Conservation (phyloP, 2,329 filamentous ascomycete genomes). For the Aspergillus vadensis region DNA sequence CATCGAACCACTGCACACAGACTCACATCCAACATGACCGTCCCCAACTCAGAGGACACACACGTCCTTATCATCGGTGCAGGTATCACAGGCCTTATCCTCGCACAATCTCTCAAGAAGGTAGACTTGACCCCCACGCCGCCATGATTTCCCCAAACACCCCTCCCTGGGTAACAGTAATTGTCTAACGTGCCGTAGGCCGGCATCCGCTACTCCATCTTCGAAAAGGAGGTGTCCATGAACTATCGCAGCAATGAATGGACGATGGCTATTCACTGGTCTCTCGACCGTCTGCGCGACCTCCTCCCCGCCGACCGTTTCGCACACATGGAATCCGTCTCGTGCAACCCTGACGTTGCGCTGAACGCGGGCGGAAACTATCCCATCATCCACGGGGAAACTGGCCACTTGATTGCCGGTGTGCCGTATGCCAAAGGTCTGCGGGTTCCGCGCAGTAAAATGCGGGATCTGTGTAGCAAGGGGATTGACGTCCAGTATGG, state of each 20-base stretch:
- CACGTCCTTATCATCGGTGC: constrained; percentile 12
- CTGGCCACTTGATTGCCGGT: neutral
- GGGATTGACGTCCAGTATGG: constrained; percentile 12
- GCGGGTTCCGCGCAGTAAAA: constrained; percentile 10
- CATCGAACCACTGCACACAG: no score
- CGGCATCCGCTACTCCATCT: constrained; percentile 11
- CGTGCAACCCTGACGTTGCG: constrained; percentile 7
- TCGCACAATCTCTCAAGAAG: constrained; percentile 10
- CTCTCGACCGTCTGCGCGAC: constrained; percentile 5
- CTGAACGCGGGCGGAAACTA: constrained; percentile 5
- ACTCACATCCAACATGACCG: neutral
- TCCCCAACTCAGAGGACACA: neutral
- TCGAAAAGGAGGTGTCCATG: constrained; percentile 8
- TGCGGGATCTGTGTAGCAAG: constrained; percentile 8
- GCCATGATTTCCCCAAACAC: no score
- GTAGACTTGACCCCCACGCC: neutral
- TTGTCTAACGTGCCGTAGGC: neutral
- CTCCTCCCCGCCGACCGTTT: constrained; percentile 3
- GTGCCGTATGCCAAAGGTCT: constrained; percentile 10
- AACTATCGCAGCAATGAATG: constrained; percentile 17
- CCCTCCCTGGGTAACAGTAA: no score
- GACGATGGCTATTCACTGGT: constrained; percentile 16
- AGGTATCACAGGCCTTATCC: constrained; percentile 10
- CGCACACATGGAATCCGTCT: neutral
- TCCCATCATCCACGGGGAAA: constrained; percentile 13